Evolutionary conservation across 2,329 filamentous ascomycete species (phyloP).

Genomic region (Parastagonospora nodorum): DNA sequence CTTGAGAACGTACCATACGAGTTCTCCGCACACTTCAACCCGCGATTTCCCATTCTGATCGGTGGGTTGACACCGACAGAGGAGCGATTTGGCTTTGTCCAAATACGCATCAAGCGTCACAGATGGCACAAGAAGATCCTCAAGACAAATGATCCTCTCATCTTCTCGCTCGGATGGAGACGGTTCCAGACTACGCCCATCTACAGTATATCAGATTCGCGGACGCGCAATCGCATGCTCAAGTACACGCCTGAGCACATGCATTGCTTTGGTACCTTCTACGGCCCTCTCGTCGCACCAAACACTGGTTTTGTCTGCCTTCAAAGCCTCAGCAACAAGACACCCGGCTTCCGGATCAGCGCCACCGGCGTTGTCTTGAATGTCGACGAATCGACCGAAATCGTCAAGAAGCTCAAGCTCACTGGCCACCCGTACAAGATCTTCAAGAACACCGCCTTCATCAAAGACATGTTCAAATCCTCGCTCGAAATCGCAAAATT

Average conservation of each 20-base stretch:
- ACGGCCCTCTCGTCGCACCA: slow-evolving; percentile 90
- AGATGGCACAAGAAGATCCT: slow-evolving; percentile 99
- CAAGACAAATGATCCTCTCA: slow-evolving; percentile 96
- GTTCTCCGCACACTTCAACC: slow-evolving; percentile 81
- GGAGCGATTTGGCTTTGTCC: slow-evolving; percentile 92
- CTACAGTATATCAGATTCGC: slow-evolving; percentile 93
- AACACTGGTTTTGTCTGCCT: slow-evolving; percentile 96
- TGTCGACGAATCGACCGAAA: slow-evolving; percentile 94
- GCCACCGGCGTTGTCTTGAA: slow-evolving; percentile 92
- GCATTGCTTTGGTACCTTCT: slow-evolving; percentile 97
- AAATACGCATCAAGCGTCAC: slow-evolving; percentile 95
- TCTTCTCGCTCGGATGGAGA: slow-evolving; percentile 95
- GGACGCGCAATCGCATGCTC: slow-evolving; percentile 93
- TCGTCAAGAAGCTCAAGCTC: slow-evolving; percentile 99
- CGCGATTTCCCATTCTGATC: slow-evolving; percentile 81
- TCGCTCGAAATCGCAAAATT: slow-evolving; percentile 97
- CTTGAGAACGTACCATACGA: slow-evolving; percentile 89
- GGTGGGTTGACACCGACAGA: slow-evolving; percentile 93
- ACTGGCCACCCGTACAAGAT: slow-evolving; percentile 95
- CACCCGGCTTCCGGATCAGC: slow-evolving; percentile 89
- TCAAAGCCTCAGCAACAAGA: slow-evolving; percentile 82
- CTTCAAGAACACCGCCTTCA: slow-evolving; percentile 98
- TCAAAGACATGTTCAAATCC: slow-evolving; percentile 97
- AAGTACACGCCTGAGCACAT: slow-evolving; percentile 99
- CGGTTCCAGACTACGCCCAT: slow-evolving; percentile 91